Evolutionary conservation across 2,329 filamentous ascomycete genomes (phyloP).

Genomic region (Zelopaecilomyces penicillatus): DNA sequence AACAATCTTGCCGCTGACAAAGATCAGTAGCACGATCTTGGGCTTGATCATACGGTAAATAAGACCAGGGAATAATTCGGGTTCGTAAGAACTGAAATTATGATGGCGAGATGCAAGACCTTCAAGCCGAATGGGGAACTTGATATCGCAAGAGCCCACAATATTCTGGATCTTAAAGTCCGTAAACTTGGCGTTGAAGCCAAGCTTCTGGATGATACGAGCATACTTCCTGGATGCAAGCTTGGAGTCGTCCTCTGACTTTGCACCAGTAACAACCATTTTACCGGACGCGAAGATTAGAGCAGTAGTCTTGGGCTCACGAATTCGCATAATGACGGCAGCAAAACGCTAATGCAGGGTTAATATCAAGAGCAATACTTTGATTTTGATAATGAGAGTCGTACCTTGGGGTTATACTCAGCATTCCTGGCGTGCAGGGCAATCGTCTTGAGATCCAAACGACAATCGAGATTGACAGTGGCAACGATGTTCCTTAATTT

Average conservation of each 20-base stretch:
- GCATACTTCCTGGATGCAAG: slow-evolving; percentile 96
- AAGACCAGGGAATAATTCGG: slow-evolving; percentile 94
- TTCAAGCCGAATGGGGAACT: slow-evolving; percentile 96
- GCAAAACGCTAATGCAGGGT: slow-evolving; percentile 69
- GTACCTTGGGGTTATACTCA: slow-evolving; percentile 97
- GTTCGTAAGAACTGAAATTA: slow-evolving; percentile 99
- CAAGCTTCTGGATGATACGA: slow-evolving; percentile 98
- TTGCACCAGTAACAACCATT: slow-evolving; percentile 98
- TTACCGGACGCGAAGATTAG: slow-evolving; percentile 97
- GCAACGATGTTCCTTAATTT: slow-evolving; percentile 89
- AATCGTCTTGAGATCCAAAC: slow-evolving; percentile 96
- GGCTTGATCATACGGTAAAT: slow-evolving; percentile 99
- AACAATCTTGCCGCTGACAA: slow-evolving; percentile 97
- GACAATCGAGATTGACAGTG: slow-evolving; percentile 96
- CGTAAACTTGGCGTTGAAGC: slow-evolving; percentile 98
- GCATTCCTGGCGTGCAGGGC: slow-evolving; percentile 96
- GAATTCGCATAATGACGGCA: slow-evolving; percentile 98
- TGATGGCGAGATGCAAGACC: slow-evolving; percentile 94
- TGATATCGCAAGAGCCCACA: slow-evolving; percentile 97
- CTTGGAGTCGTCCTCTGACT: slow-evolving; percentile 96
- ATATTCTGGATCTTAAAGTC: slow-evolving; percentile 99
- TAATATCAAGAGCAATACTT: slow-evolving; percentile 10
- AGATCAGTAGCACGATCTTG: slow-evolving; percentile 96
- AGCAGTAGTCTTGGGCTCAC: slow-evolving; percentile 96
- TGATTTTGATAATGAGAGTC: neutral